phyloP scores from a whole-genome alignment of 768 basidiomycete species.

The Tricholoma furcatifolium region DNA sequence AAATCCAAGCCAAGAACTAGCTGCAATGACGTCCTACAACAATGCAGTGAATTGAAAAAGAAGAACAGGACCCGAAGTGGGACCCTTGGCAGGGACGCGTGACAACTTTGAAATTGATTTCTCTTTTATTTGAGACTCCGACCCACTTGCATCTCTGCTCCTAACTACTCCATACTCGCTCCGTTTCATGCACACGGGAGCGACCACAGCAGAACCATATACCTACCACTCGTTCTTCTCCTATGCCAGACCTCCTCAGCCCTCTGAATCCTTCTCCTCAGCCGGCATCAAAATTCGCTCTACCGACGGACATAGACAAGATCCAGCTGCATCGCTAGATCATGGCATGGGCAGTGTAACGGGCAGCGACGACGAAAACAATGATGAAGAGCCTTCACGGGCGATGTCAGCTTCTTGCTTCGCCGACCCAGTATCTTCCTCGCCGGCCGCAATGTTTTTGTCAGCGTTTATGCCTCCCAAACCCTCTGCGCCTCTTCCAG shows the following conservation, averaged over 20 bases:
- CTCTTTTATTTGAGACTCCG: conserved; percentile 11
- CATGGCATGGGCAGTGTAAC: conserved; percentile 3
- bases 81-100: conserved; percentile 12
- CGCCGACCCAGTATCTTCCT: conserved; percentile 32
- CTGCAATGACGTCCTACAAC: no score
- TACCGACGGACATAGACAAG: conserved; percentile 14
- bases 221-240: conserved; percentile 1
- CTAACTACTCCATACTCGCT: conserved; percentile 8
- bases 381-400: neutral
- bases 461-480: conserved; percentile 54
- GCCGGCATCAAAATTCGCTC: conserved; percentile 6
- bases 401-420: conserved; percentile 12
- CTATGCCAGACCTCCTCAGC: conserved; percentile 2
- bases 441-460: conserved; percentile 76
- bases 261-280: conserved; percentile 1
- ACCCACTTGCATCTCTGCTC: neutral
- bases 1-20: neutral
- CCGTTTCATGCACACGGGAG: conserved; percentile 13
- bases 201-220: conserved; percentile 7
- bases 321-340: conserved; percentile 18
- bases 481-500: conserved; percentile 40
- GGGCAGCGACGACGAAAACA: conserved; percentile 1
- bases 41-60: neutral
- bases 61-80: conserved; percentile 1
- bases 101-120: neutral